Base-by-base conservation (phyloP, 2,329 filamentous ascomycete species). In the Sclerotinia minor region DNA sequence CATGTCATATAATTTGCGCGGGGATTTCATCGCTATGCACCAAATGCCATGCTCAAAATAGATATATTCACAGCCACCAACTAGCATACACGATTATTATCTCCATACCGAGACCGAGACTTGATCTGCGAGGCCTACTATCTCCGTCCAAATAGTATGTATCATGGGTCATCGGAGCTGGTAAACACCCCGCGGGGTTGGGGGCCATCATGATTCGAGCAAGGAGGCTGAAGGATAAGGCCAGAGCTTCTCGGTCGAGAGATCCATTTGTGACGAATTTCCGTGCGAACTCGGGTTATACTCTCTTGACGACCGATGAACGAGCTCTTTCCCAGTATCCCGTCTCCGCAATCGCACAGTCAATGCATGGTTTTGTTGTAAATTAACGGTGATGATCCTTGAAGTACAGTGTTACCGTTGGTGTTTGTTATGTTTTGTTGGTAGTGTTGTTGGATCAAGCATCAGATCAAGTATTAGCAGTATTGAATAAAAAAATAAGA, bases 241-340 rank as follows among this genome's bases (percentile, higher is more conserved):
- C 21, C 44, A 61, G 29, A 50, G 29, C 15, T 26, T 38, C 17
- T 50, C n/a, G n/a, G 45, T 50, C 45, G 29, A 38, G 41, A 45
- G 32, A 26, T 38, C 15, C 15, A 49, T 21, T 21, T 50, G n/a
- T 63, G 59, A 21, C n/a, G 32, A n/a, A 9, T 49, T 26, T 35
- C 32, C 45, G 59, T 50, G 32, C 21, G 9, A 59, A 63, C 59
- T 63, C 59, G 47, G 45, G 45, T 50, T 50, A 50, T 50, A 26
- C 21, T 38, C 29, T 5, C n/a, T 50, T 50, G 59, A 26, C n/a
- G 29, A 41, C 21, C 21, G 15, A 50, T 26, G 21, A 0, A n/a
- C n/a, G 59, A 24, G 15, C 17, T 63, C 21, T n/a, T 38, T 41
- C n/a, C 29, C 19, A 49, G 29, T 15, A 61, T 26, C 29, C 49